Evolutionary conservation across 768 basidiomycete genomes (phyloP).

Genomic region (Amanita thiersii): DNA sequence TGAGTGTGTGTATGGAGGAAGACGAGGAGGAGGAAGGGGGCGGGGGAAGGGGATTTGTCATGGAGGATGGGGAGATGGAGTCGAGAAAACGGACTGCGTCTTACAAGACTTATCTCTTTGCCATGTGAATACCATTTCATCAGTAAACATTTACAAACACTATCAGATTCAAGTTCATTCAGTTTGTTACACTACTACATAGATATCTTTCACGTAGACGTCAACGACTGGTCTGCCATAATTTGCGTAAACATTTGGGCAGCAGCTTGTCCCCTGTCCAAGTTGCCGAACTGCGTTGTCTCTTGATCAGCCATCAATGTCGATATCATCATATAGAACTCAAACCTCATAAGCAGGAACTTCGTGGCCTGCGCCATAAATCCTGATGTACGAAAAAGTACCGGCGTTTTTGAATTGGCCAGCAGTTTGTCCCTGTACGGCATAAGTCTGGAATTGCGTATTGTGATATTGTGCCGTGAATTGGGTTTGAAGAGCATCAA

Average conservation of each 20-base stretch:
- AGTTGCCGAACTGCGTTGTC: slow-evolving; percentile 21
- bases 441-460: slow-evolving; percentile 39
- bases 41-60: neutral
- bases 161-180: no score
- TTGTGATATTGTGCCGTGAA: slow-evolving; percentile 32
- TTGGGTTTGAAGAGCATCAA: slow-evolving; percentile 37
- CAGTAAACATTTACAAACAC: neutral
- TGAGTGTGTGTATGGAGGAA: slow-evolving; percentile 9
- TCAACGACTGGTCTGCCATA: slow-evolving; percentile 21
- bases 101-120: neutral
- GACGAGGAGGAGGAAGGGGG: neutral
- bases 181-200: no score
- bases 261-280: slow-evolving; percentile 33
- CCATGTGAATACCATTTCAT: neutral
- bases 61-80: neutral
- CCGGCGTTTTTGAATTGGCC: slow-evolving; percentile 56
- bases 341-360: slow-evolving; percentile 38
- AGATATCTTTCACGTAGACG: slow-evolving; percentile 11
- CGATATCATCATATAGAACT: neutral
- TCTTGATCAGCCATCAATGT: neutral
- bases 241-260: slow-evolving; percentile 37
- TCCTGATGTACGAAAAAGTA: slow-evolving; percentile 44
- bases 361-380: slow-evolving; percentile 40
- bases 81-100: neutral
- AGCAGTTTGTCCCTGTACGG: slow-evolving; percentile 38